phyloP scores from a whole-genome alignment of 208 protist species.

The Crithidia bombi region DNA sequence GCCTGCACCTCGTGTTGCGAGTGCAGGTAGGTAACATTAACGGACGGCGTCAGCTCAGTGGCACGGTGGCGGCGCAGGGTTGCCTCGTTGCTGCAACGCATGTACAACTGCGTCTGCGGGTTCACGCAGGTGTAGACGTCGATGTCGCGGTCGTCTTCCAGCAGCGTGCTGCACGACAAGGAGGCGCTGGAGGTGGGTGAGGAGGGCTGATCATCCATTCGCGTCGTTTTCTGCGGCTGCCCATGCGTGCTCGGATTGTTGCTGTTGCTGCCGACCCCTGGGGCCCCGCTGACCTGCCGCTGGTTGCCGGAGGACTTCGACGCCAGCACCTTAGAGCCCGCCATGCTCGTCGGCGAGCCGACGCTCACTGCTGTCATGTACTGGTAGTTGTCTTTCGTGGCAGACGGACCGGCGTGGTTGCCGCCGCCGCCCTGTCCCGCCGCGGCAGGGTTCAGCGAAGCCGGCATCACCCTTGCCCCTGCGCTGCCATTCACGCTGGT shows the following conservation, averaged over 20 bases:
- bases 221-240: neutral
- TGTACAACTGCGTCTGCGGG: conserved; percentile 52
- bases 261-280: neutral
- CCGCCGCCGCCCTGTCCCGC: neutral
- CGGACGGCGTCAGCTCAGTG: conserved; percentile 51
- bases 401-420: neutral
- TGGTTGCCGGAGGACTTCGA: neutral
- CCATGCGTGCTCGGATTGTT: conserved; percentile 2
- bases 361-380: neutral
- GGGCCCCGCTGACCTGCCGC: too few relatives aligned
- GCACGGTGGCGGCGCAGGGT: conserved; percentile 43
- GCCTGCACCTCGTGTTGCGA: conserved; percentile 20
- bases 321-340: neutral
- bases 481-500: neutral
- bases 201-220: conserved; percentile 6
- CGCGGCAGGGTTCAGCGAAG: neutral
- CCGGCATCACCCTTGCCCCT: neutral
- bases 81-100: conserved; percentile 56
- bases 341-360: neutral
- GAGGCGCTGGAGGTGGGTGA: conserved; percentile 8
- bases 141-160: conserved; percentile 45
- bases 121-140: conserved; percentile 65
- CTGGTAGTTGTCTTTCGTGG: neutral
- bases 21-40: conserved; percentile 23
- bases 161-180: conserved; percentile 38